These are phyloP conservation scores for Ophiocordyceps polyrhachis-furcata DNA, from an alignment of 2,329 filamentous ascomycete genomes.

Conservation along the genomic window DNA sequence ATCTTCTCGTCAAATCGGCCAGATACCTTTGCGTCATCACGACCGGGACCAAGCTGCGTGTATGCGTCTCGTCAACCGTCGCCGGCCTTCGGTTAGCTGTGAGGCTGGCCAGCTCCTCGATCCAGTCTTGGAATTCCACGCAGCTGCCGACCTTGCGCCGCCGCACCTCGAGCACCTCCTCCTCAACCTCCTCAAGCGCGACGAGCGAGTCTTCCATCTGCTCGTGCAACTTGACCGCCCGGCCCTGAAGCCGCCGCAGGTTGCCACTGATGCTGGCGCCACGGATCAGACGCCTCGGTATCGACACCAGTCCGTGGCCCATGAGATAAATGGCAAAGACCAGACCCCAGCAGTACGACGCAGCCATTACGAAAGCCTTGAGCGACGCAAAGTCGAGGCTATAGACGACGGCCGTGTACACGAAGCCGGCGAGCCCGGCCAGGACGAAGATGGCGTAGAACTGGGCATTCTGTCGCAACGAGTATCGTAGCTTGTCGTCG, in stretches of 20 bases:
- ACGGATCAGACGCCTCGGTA: constrained; percentile 64
- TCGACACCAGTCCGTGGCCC: constrained; percentile 87
- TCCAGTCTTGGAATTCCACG: constrained; percentile 72
- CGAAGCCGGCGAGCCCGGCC: constrained; percentile 48
- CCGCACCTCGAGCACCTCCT: constrained; percentile 60
- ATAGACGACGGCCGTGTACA: constrained; percentile 70
- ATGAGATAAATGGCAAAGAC: constrained; percentile 89
- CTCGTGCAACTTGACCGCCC: constrained; percentile 70
- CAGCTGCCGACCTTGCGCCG: constrained; percentile 66
- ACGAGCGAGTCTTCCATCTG: constrained; percentile 70
- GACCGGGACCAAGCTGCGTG: constrained; percentile 7
- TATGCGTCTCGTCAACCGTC: background rate
- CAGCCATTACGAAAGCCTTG: constrained; percentile 75
- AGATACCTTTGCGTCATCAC: constrained; percentile 88
- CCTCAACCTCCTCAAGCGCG: constrained; percentile 62
- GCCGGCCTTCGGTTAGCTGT: constrained; percentile 37
- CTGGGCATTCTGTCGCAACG: constrained; percentile 67
- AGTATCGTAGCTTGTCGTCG: constrained; percentile 63
- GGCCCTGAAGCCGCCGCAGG: constrained; percentile 55
- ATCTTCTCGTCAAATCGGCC: constrained; percentile 67
- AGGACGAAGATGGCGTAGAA: constrained; percentile 71
- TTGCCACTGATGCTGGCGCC: constrained; percentile 60
- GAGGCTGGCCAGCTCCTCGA: constrained; percentile 68
- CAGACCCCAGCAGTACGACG: constrained; percentile 88
- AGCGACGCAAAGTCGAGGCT: constrained; percentile 54